Base-by-base conservation (phyloP, 371 early-diverging fungal genomes). In the Choanephora cucurbitarum region DNA sequence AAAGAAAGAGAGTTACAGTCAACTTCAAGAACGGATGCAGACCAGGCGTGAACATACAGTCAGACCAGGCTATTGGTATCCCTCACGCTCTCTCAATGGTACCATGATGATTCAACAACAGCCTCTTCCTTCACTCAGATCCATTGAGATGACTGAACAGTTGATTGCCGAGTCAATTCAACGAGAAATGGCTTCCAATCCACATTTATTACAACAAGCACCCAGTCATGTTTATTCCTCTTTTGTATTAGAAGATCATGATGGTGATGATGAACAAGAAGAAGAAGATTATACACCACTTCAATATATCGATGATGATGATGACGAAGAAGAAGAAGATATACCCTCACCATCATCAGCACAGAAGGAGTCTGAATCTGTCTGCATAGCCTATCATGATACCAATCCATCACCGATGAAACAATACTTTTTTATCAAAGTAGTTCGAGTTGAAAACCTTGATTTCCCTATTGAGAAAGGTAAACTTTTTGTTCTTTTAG, bases 381-480 rank as follows among this genome's bases (percentile, higher is more conserved):
- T 43, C 23, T 60, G 60, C 28, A 34, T 54, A 23, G 55, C 19
- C 8, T 43, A 49, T 31, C 31, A 18, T 33, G 13, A 17, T 31
- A 15, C 44, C 17, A 7, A 19, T n/a, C n/a, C n/a, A n/a, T n/a
- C n/a, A 40, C 41, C 15, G 19, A 24, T 28, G 39, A 28, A 15
- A 4, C 32, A 19, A 5, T 13, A 52, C 3, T 52, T 62, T 19
- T 51, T 52, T 24, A 46, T 59, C 13, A 52, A 56, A 24, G 42
- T 62, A 3, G 15, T 62, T 13, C 42, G 51, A 18, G 50, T 52
- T 18, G 55, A 74, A 34, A 65, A 67, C 37, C 52, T 71, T 8
- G 69, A 71, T 43, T 64, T 70, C 22, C 68, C 74, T 22, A 71
- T 69, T 14, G 62, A 66, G 8, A 46, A 61, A 44, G 61, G 73